These are phyloP conservation scores for Ricinus communis DNA, from an alignment of 345 rosid genomes.

Conservation along the genomic window DNA sequence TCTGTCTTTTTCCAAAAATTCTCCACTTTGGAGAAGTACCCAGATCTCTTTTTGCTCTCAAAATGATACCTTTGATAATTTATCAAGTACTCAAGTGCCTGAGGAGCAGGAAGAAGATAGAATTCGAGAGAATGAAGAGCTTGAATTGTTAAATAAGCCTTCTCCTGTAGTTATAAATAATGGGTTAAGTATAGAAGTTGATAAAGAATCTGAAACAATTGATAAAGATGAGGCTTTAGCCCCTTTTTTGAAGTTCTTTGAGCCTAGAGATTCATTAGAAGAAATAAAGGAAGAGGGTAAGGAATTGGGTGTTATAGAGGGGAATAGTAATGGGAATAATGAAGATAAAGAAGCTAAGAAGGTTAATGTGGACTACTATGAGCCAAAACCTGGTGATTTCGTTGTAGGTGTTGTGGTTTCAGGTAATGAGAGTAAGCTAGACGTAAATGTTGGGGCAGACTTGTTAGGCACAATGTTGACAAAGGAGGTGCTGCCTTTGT, in stretches of 20 bases:
- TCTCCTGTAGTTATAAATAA: slow-evolving; percentile 34
- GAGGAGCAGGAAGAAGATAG: slow-evolving; percentile 27
- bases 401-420: slow-evolving; percentile 97
- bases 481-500: slow-evolving; percentile 85
- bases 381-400: slow-evolving; percentile 76
- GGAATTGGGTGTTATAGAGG: slow-evolving; percentile 30
- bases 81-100: slow-evolving; percentile 36
- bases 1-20: slow-evolving; percentile 14
- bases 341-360: slow-evolving; percentile 35
- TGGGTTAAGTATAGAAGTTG: slow-evolving; percentile 34
- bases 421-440: slow-evolving; percentile 89
- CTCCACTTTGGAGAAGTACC: slow-evolving; percentile 27
- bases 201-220: slow-evolving; percentile 25
- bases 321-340: slow-evolving; percentile 10
- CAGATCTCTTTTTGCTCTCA: slow-evolving; percentile 39
- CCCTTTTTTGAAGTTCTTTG: slow-evolving; percentile 83
- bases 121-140: slow-evolving; percentile 45
- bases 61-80: slow-evolving; percentile 34
- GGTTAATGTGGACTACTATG: slow-evolving; percentile 69
- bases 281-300: slow-evolving; percentile 27
- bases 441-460: slow-evolving; percentile 84
- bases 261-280: slow-evolving; percentile 40
- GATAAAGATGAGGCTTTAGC: slow-evolving; percentile 65
- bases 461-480: slow-evolving; percentile 93
- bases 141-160: slow-evolving; percentile 70